Evolutionary conservation across 495 filamentous ascomycete species (phyloP).

Genomic region (Amniculicola lignicola): DNA sequence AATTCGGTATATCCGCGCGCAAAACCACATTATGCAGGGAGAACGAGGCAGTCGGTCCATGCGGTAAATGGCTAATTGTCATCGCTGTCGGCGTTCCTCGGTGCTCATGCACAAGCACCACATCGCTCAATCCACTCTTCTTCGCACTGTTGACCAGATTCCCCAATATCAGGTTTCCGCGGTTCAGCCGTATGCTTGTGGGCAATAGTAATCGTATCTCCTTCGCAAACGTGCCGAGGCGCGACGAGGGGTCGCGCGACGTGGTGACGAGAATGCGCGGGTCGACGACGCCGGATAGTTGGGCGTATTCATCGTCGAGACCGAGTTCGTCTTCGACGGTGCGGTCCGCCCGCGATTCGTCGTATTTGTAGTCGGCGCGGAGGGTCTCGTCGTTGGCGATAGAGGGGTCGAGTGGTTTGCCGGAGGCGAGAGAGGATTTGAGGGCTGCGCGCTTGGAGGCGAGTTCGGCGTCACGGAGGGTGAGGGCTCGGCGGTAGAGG

Average conservation of each 20-base stretch:
- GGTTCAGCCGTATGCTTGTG: constrained; percentile 84
- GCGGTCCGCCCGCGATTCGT: constrained; percentile 68
- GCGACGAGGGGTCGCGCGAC: constrained; percentile 78
- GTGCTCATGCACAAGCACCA: constrained; percentile 70
- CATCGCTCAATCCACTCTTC: constrained; percentile 71
- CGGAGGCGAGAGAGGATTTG: constrained; percentile 76
- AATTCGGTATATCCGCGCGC: constrained; percentile 86
- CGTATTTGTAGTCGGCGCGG: constrained; percentile 88
- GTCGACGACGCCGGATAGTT: constrained; percentile 79
- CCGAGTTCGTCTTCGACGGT: constrained; percentile 64
- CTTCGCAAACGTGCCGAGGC: constrained; percentile 87
- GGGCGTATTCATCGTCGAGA: constrained; percentile 93
- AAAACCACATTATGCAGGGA: constrained; percentile 93
- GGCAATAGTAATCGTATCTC: constrained; percentile 90
- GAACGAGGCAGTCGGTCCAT: constrained; percentile 88
- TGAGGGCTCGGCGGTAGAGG: constrained; percentile 76
- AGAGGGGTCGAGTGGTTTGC: constrained; percentile 78
- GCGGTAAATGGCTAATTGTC: constrained; percentile 73
- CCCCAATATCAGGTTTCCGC: constrained; percentile 83
- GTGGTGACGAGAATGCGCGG: constrained; percentile 91
- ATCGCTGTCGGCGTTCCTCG: constrained; percentile 88
- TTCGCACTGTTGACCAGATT: constrained; percentile 80
- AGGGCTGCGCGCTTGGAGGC: constrained; percentile 85
- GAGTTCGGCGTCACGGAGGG: constrained; percentile 87
- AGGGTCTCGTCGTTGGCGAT: constrained; percentile 87